Base-by-base conservation (phyloP, 495 filamentous ascomycete species). In the Penicillium canariense region DNA sequence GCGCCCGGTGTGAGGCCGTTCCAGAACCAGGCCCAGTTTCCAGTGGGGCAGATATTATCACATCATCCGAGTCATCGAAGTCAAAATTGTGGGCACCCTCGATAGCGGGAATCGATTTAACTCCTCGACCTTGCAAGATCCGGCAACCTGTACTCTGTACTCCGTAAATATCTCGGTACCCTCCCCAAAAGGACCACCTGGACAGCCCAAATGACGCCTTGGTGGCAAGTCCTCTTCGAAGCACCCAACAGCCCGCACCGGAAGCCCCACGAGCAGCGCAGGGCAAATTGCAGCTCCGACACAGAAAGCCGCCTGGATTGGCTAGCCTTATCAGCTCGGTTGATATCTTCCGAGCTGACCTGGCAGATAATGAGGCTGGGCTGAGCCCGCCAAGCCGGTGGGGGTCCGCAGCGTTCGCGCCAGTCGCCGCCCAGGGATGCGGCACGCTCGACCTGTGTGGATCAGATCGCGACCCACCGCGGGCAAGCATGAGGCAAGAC, bases 21-120 rank as follows among this genome's bases (percentile, higher is more conserved):
- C 56, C 59, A 62, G 56, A 60, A 66, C 43, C 46, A 54, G 46
- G 44, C 43, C 45, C 38, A 34, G 43, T 34, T 52, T 35, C 51
- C 26, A 45, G 25, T n/a, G 22, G 14, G 48, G 48, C 42, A 40
- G 34, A 28, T 55, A 28, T 32, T 22, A 45, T 55, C 55, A 38
- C 56, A 57, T 58, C 56, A 65, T 50, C 48, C 20, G 12, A 49
- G 48, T 30, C 48, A 30, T 31, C 17, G 44, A 50, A 36, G 28
- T 57, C 5, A 39, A 48, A 39, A 18, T 25, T 40, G 49, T 51
- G 40, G 50, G 15, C 18, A 23, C 17, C 2, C 6, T 22, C 4
- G 18, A 39, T 22, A 20, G n/a, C n/a, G n/a, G n/a, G 38, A n/a
- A 25, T 17, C 22, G 12, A 25, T 32, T 32, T 14, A 27, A n/a